Percentiles rank a stretch among this genome's conserved stretches.
Conservation (phyloP, 306 rosid genomes). For the Betula pendula region DNA sequence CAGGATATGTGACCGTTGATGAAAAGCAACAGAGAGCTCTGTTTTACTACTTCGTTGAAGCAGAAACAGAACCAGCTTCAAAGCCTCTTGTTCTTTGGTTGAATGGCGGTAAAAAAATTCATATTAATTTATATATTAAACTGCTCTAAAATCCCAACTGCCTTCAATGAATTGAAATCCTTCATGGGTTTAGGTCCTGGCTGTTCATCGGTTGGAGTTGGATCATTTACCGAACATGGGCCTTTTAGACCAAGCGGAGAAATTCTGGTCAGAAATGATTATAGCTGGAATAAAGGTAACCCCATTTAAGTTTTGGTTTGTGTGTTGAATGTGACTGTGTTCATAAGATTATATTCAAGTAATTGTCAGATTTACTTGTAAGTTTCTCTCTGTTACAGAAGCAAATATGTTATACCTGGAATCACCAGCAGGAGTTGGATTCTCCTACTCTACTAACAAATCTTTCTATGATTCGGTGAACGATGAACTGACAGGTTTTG, state of each 20-base stretch:
- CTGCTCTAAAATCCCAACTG: background rate
- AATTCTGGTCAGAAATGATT: conserved; percentile 48
- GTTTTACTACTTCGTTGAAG: conserved; percentile 51
- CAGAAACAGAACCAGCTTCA: conserved; percentile 37
- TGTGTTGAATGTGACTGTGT: background rate
- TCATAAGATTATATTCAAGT: background rate
- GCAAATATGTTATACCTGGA: conserved; percentile 73
- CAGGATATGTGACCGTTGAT: conserved; percentile 40
- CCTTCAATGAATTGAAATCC: background rate
- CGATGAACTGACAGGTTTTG: conserved; percentile 61
- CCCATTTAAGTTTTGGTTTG: too few species aligned
- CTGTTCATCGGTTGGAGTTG: conserved; percentile 77
- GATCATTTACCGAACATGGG: conserved; percentile 75
- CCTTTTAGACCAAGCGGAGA: conserved; percentile 63
- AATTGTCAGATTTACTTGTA: background rate
- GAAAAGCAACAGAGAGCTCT: conserved; percentile 35
- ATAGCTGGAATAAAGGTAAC: conserved; percentile 70
- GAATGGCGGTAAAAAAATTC: conserved; percentile 52
- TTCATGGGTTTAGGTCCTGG: conserved; percentile 64
- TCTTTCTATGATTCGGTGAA: conserved; percentile 48
- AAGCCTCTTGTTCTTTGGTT: conserved; percentile 61
- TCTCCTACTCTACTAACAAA: conserved; percentile 61
- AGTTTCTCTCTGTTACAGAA: conserved; percentile 31
- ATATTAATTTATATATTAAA: background rate
- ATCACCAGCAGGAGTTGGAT: conserved; percentile 84